Evolutionary conservation across 2,329 filamentous ascomycete genomes (phyloP).

Genomic region (Colletotrichum tamarilloi): DNA sequence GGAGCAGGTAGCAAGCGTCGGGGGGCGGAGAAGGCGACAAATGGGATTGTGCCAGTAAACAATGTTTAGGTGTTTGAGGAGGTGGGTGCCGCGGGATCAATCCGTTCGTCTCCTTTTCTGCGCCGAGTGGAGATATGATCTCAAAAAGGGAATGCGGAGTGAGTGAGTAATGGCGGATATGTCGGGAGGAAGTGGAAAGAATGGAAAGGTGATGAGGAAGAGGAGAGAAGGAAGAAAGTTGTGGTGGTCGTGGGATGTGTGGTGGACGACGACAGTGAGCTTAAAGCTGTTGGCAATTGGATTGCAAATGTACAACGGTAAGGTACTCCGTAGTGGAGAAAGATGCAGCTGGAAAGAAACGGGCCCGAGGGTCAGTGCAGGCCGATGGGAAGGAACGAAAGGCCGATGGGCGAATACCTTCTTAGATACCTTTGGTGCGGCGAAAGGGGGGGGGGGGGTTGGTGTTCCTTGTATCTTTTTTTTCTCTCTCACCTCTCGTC

Average conservation of each 20-base stretch:
- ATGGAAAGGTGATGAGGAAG: background rate
- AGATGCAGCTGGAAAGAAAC: conserved; percentile 6
- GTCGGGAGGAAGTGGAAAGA: background rate
- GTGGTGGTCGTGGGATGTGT: background rate
- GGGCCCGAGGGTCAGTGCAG: background rate
- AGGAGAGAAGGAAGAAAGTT: background rate
- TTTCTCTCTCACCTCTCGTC: background rate
- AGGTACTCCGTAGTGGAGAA: background rate
- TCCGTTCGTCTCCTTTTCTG: conserved; percentile 6
- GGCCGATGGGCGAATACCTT: background rate
- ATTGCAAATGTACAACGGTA: background rate
- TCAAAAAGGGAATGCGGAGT: background rate
- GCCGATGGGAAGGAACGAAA: background rate
- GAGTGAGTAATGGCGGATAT: background rate
- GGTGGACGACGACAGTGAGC: background rate
- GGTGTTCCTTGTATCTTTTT: background rate
- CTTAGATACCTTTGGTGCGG: background rate
- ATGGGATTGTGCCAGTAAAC: background rate
- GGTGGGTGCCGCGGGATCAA: conserved; percentile 14
- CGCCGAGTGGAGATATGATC: background rate
- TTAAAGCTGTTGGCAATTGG: background rate
- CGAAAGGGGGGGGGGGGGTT: background rate
- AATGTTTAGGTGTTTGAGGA: background rate
- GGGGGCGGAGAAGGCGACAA: conserved; percentile 11
- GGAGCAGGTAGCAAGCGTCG: conserved; percentile 9